These are phyloP conservation scores for Colletotrichum kahawae DNA, from an alignment of 2,329 filamentous ascomycete species.

Conservation along the genomic window DNA sequence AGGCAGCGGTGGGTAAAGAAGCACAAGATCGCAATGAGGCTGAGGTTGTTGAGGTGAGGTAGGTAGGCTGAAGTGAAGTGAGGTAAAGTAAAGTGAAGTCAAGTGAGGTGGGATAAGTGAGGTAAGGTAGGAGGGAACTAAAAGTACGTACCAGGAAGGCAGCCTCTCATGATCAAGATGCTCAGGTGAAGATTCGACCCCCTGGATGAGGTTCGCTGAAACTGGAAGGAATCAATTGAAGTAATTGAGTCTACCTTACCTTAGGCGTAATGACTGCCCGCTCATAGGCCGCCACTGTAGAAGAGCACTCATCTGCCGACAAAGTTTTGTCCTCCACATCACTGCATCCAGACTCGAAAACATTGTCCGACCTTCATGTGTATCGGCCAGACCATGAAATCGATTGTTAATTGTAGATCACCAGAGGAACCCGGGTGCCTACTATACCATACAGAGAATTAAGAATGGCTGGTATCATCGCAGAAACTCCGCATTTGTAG, in stretches of 20 bases:
- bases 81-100: neutral
- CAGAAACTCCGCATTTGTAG: neutral
- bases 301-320: too few relatives aligned
- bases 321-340: fast-evolving
- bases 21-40: neutral
- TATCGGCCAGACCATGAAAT: neutral
- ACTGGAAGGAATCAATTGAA: neutral
- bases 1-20: neutral
- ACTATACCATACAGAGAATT: neutral
- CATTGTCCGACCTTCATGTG: neutral
- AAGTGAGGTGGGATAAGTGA: neutral
- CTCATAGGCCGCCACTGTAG: neutral
- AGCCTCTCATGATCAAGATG: neutral
- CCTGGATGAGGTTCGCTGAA: neutral
- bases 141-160: neutral
- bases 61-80: neutral
- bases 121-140: neutral
- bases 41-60: neutral
- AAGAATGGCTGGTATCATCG: neutral
- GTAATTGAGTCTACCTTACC: neutral
- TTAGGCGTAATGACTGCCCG: fast-evolving
- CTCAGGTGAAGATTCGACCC: neutral
- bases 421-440: fast-evolving
- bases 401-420: too few relatives aligned
- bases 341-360: neutral